These are phyloP conservation scores for Phytophthora chlamydospora DNA, from an alignment of 352 stramenopile species.

Conservation along the genomic window DNA sequence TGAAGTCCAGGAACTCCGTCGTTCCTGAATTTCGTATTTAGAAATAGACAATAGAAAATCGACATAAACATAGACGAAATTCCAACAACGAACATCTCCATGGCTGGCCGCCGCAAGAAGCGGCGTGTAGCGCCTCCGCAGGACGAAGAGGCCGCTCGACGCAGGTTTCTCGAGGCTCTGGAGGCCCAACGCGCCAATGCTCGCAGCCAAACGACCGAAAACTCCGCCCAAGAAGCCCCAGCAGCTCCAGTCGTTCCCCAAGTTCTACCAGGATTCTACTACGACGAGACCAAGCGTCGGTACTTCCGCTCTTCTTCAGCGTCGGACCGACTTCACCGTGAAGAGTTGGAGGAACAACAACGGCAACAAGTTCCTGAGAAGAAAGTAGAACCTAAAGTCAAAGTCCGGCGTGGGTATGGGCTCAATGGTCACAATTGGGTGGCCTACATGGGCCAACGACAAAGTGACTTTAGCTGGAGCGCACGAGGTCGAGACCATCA, in stretches of 20 bases:
- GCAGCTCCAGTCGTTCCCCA: conserved; percentile 1
- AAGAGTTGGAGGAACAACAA: conserved; percentile 32
- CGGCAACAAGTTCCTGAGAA: conserved; percentile 7
- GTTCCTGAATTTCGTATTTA: too few species aligned
- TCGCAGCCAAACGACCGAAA: conserved; percentile 22
- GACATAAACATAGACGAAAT: too few species aligned
- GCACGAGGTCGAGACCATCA: conserved; percentile 25
- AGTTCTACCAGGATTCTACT: conserved; percentile 62
- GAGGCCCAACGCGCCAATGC: conserved; percentile 58
- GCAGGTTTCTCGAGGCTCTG: conserved; percentile 62
- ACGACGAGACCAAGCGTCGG: conserved; percentile 50
- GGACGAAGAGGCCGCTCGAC: conserved; percentile 36
- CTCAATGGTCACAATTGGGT: conserved; percentile 30
- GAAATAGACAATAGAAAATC: neutral
- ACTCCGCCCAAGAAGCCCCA: conserved; percentile 6
- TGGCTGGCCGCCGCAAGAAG: conserved; percentile 39
- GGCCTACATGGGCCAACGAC: conserved; percentile 35
- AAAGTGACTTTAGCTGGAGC: conserved; percentile 46
- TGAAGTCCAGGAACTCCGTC: too few species aligned
- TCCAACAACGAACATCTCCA: neutral
- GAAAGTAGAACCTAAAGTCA: conserved; percentile 13
- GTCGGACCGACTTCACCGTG: conserved; percentile 20
- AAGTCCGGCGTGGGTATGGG: conserved; percentile 13
- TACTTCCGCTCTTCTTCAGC: conserved; percentile 52
- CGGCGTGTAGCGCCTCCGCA: conserved; percentile 22